Evolutionary conservation across 2,329 filamentous ascomycete species (phyloP).

Genomic region (Fusarium sp.): DNA sequence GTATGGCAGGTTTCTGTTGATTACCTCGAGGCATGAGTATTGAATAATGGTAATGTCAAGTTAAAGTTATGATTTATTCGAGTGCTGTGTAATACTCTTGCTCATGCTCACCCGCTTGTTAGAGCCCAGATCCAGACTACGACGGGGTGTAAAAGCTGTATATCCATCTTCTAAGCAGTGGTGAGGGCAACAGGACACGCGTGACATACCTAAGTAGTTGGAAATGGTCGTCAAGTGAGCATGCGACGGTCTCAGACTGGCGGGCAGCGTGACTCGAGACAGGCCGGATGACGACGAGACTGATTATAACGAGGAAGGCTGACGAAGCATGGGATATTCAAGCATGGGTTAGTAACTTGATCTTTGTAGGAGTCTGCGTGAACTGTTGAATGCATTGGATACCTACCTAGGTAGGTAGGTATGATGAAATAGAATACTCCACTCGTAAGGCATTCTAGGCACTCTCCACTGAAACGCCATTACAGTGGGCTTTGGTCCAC

Average conservation of each 20-base stretch:
- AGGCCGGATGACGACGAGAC: conserved; percentile 27
- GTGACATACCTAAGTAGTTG: conserved; percentile 25
- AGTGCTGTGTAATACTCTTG: background rate
- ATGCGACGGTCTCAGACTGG: conserved; percentile 30
- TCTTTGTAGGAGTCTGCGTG: background rate
- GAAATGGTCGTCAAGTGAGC: conserved; percentile 17
- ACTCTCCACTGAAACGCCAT: conserved; percentile 31
- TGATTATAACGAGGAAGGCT: background rate
- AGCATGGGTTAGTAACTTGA: conserved; percentile 34
- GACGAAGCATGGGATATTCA: conserved; percentile 24
- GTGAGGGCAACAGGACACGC: conserved; percentile 21
- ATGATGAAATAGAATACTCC: conserved; percentile 7
- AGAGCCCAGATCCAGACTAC: background rate
- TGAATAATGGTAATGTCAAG: conserved; percentile 49
- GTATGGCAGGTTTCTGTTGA: conserved; percentile 27
- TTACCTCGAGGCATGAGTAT: conserved; percentile 38
- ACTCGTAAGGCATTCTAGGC: conserved; percentile 27
- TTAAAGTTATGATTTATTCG: conserved; percentile 13
- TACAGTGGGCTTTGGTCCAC: conserved; percentile 19
- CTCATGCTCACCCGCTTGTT: too few relatives aligned
- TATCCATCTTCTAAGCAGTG: too few relatives aligned
- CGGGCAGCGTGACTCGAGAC: conserved; percentile 36
- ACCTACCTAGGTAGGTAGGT: background rate
- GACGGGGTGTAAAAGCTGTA: background rate
- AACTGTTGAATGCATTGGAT: too few relatives aligned